Evolutionary conservation across 192 early-diverging fungal species (phyloP), one percentile per base, ranked within the genome.

Genomic region (Coemansia sp.): DNA sequence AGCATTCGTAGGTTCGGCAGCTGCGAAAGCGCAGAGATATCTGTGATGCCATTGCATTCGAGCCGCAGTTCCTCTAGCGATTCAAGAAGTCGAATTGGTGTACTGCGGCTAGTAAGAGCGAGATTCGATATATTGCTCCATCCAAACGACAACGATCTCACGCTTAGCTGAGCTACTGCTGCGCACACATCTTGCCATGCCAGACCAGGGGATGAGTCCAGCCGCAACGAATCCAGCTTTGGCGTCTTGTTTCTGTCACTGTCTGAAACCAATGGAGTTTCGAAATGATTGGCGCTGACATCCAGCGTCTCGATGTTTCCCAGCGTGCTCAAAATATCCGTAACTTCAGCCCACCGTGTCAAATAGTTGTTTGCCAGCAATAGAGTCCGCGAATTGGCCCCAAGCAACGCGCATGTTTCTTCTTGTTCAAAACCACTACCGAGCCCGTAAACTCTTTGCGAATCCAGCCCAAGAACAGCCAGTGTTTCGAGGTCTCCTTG

Each of bases 241-340:
- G 43, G 29, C 16, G 4, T 21, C 18, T 6, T 3, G 0, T 2
- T 13, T 1, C 33, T 7, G 9, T 62, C 42, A 3, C 18, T 16
- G 43, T 9, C 9, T 23, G 33, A 10, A 20, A 18, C 15, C 30
- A 69, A 1, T 1, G 66, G 67, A 0, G 49, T 20, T 1, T 56
- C 58, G 25, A 68, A 56, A 25, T 71, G 69, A 58, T 77, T 77
- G 13, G 60, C 69, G 49, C 75, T 77, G 6, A 77, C 46, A 34
- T 77, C 75, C 43, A 77, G 34, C 1, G 43, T 42, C 12, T 58
- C 12, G 8, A 66, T n/a, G 10, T 35, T 48, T 1, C 61, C 61
- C 13, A 77, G 31, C 12, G 30, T 15, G 1, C 0, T 4, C 4
- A 81, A 23, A 26, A 81, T 72, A 2, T 60, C 49, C 6, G 43